Evolutionary conservation across 495 filamentous ascomycete species (phyloP).

Genomic region (Trichoderma parareesei): DNA sequence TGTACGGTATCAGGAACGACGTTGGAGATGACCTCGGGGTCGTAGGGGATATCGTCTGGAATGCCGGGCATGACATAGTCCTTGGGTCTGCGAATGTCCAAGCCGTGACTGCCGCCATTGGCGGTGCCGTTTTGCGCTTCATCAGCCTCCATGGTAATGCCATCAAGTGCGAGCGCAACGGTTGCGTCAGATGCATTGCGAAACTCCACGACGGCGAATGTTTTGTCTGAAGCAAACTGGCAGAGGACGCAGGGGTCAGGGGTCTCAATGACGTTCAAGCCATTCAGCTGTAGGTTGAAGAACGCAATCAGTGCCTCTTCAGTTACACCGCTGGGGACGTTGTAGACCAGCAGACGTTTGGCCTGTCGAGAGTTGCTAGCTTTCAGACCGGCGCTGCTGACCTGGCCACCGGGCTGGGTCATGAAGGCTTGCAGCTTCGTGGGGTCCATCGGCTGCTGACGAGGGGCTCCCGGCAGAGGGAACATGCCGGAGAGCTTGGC

Average conservation of each 20-base stretch:
- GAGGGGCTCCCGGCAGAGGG: conserved; percentile 87
- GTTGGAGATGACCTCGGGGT: conserved; percentile 69
- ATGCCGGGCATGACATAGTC: conserved; percentile 92
- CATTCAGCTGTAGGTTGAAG: conserved; percentile 94
- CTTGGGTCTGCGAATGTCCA: conserved; percentile 84
- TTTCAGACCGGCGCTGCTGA: conserved; percentile 70
- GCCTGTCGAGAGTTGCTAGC: conserved; percentile 87
- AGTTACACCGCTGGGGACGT: conserved; percentile 59
- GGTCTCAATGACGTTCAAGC: conserved; percentile 78
- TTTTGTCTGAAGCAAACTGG: conserved; percentile 66
- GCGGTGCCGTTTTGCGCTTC: conserved; percentile 47
- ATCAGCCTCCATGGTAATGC: conserved; percentile 75
- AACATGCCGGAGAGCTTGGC: conserved; percentile 99
- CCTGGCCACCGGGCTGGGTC: conserved; percentile 69
- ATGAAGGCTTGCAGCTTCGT: conserved; percentile 92
- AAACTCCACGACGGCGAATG: conserved; percentile 87
- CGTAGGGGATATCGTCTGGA: conserved; percentile 64
- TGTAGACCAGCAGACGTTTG: conserved; percentile 81
- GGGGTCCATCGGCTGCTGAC: conserved; percentile 95
- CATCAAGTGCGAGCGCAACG: conserved; percentile 81
- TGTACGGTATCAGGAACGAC: conserved; percentile 85
- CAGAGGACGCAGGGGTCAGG: conserved; percentile 82
- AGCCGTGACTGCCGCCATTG: conserved; percentile 49
- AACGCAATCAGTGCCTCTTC: conserved; percentile 70
- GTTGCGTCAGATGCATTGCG: conserved; percentile 81